Conservation (phyloP, 805 yeast species). For the Candida rishiriensis region DNA sequence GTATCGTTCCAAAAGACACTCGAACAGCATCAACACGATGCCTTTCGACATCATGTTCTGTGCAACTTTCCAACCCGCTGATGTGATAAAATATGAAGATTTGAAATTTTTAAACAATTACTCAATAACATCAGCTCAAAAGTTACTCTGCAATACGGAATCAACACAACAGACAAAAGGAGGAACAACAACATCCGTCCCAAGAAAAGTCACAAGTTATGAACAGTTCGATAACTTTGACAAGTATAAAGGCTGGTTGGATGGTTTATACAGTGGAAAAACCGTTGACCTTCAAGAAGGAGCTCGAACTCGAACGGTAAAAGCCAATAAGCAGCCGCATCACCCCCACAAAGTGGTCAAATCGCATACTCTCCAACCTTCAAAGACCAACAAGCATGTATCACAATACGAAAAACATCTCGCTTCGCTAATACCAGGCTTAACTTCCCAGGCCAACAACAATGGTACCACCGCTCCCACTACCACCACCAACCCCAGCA, state of each 20-base stretch:
- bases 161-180: too few relatives aligned
- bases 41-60: slow-evolving; percentile 17
- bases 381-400: too few relatives aligned
- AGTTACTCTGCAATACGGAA: slow-evolving; percentile 10
- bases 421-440: too few relatives aligned
- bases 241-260: slow-evolving; percentile 21
- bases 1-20: not conserved
- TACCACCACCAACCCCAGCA: too few relatives aligned
- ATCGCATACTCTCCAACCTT: too few relatives aligned
- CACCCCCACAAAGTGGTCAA: too few relatives aligned
- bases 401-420: too few relatives aligned
- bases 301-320: too few relatives aligned
- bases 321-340: too few relatives aligned
- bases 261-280: slow-evolving; percentile 13
- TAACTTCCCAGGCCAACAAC: too few relatives aligned
- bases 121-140: slow-evolving; percentile 11
- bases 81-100: slow-evolving; percentile 23
- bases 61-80: slow-evolving; percentile 25
- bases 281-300: too few relatives aligned
- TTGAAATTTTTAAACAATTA: slow-evolving; percentile 12
- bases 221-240: slow-evolving; percentile 19
- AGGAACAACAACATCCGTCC: not conserved
- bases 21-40: slow-evolving; percentile 4
- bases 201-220: slow-evolving; percentile 3
- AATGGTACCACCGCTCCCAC: too few relatives aligned